Conservation (phyloP, 2,329 filamentous ascomycete species). For the Alternaria angustiovoidea region DNA sequence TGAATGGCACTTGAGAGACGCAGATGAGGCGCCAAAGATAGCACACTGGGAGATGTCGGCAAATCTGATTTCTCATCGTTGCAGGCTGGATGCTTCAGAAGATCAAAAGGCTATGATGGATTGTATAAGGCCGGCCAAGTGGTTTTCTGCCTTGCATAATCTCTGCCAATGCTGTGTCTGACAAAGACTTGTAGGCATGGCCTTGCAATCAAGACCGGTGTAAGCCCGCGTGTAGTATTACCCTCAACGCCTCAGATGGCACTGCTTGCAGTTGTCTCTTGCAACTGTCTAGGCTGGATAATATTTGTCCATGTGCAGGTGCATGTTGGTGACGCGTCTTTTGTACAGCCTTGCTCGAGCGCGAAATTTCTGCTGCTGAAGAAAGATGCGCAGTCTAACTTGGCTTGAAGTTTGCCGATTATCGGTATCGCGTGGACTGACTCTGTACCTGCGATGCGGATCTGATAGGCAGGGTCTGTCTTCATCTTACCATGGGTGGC, state of each 20-base stretch:
- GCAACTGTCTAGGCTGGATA: neutral
- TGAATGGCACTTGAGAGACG: neutral
- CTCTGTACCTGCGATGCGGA: constrained; percentile 1
- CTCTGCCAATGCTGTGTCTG: constrained; percentile 2
- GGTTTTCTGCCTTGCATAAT: constrained; percentile 1
- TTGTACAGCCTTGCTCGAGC: neutral
- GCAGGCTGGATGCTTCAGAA: neutral
- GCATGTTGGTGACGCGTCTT: constrained; percentile 12
- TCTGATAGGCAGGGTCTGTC: neutral
- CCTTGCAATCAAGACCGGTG: constrained; percentile 1
- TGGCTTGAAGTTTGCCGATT: constrained; percentile 7
- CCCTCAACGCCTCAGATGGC: neutral
- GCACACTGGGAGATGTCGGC: neutral
- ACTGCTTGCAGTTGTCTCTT: neutral
- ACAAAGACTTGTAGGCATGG: constrained; percentile 3
- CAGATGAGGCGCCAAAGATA: constrained; percentile 1
- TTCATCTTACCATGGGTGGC: constrained; percentile 4
- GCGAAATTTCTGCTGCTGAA: neutral
- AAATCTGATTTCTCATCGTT: neutral
- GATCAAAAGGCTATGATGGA: neutral
- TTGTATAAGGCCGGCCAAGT: constrained; percentile 16
- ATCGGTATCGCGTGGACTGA: neutral
- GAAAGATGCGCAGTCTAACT: constrained; percentile 11
- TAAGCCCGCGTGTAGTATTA: constrained; percentile 9
- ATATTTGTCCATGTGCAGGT: neutral